These are phyloP conservation scores for Chloris gayana DNA, from an alignment of 176 grass and related monocot species.

Conservation along the genomic window DNA sequence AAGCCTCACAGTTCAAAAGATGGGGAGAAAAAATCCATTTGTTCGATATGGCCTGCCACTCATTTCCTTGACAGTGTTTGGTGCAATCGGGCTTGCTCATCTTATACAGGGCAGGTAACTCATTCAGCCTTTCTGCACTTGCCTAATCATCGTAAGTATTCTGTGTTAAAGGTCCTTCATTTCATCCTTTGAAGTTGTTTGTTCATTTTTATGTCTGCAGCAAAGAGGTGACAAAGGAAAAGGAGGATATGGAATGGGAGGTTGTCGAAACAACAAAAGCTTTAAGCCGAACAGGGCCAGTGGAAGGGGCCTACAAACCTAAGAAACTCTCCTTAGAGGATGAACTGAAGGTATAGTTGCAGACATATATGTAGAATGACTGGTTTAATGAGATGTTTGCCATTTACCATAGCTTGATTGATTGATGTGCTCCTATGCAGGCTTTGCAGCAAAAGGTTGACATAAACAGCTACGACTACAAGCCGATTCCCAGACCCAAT, in stretches of 20 bases:
- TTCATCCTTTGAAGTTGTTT: constrained; percentile 23
- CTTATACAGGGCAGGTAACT: constrained; percentile 87
- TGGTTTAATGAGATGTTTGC: background rate
- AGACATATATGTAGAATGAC: constrained; percentile 21
- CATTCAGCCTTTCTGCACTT: constrained; percentile 11
- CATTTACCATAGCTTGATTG: background rate
- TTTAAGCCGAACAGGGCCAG: constrained; percentile 66
- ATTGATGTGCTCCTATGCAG: constrained; percentile 21
- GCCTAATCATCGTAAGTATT: background rate
- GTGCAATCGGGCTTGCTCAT: constrained; percentile 76
- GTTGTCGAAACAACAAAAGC: constrained; percentile 85
- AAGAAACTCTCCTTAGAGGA: constrained; percentile 88
- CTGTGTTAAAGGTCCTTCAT: background rate
- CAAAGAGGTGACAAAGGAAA: constrained; percentile 95
- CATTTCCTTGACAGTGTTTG: constrained; percentile 94
- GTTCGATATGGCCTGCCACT: constrained; percentile 77
- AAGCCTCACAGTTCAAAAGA: constrained; percentile 72
- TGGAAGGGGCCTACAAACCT: constrained; percentile 75
- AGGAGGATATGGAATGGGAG: constrained; percentile 95
- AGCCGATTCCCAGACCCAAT: constrained; percentile 69
- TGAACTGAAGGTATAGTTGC: constrained; percentile 66
- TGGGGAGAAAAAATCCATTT: constrained; percentile 78
- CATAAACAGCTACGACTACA: constrained; percentile 87
- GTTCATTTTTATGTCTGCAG: constrained; percentile 45
- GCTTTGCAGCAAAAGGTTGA: constrained; percentile 89